A percentile compares a stretch with the other conserved stretches of the same genome.
These are phyloP conservation scores for Eremothecium coryli DNA, from an alignment of 1,139 yeast genomes.

Conservation along the genomic window DNA sequence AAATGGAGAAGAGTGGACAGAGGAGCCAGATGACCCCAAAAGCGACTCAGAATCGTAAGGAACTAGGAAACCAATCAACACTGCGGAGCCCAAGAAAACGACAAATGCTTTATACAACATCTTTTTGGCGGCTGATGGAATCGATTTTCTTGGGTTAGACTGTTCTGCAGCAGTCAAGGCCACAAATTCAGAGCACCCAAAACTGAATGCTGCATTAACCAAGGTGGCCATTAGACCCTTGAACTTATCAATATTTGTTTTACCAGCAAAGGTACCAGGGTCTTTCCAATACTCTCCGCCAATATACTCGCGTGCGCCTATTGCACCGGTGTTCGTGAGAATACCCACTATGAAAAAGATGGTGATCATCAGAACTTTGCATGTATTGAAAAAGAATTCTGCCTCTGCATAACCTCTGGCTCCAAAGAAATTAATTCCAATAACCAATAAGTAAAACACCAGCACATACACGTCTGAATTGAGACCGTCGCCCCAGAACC, in stretches of 20 bases:
- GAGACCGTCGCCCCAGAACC: slow-evolving; percentile 35
- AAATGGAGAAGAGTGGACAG: slow-evolving; percentile 59
- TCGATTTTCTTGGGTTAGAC: slow-evolving; percentile 61
- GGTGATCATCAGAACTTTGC: slow-evolving; percentile 51
- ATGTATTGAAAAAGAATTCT: slow-evolving; percentile 50
- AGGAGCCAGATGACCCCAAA: slow-evolving; percentile 38
- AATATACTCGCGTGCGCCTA: slow-evolving; percentile 50
- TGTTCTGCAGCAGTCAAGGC: slow-evolving; percentile 91
- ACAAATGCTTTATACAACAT: slow-evolving; percentile 65
- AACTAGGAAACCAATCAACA: slow-evolving; percentile 58
- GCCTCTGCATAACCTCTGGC: slow-evolving; percentile 73
- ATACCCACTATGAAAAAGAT: slow-evolving; percentile 61
- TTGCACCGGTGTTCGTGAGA: slow-evolving; percentile 59
- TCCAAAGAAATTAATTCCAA: slow-evolving; percentile 53
- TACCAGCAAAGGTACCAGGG: slow-evolving; percentile 47
- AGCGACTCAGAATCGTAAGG: slow-evolving; percentile 46
- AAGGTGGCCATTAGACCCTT: slow-evolving; percentile 80
- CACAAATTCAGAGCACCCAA: slow-evolving; percentile 74
- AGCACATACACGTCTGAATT: slow-evolving; percentile 62
- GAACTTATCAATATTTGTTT: slow-evolving; percentile 33
- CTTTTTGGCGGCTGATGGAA: slow-evolving; percentile 68
- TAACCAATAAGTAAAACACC: slow-evolving; percentile 53
- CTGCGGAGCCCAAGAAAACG: slow-evolving; percentile 51
- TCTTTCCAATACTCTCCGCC: slow-evolving; percentile 55
- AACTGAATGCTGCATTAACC: slow-evolving; percentile 79